These are phyloP conservation scores for Eruca vesicaria DNA, from an alignment of 441 rosid species.

Conservation along the genomic window DNA sequence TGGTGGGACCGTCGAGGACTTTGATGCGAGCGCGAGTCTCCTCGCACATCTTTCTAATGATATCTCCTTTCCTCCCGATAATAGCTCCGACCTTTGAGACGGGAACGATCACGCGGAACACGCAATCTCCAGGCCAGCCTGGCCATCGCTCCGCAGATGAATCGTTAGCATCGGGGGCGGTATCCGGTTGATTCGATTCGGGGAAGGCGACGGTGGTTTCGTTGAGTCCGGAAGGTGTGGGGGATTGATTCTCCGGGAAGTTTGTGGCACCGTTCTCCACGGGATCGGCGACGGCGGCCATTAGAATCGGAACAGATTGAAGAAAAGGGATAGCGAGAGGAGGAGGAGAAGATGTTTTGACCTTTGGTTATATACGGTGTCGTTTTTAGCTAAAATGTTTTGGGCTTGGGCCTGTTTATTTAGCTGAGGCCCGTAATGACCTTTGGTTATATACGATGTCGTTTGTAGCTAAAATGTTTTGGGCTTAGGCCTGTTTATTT, in stretches of 20 bases:
- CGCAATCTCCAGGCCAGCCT: slow-evolving; percentile 95
- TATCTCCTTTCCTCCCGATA: slow-evolving; percentile 88
- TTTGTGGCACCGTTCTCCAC: slow-evolving; percentile 14
- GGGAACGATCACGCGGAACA: slow-evolving; percentile 79
- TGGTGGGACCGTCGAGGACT: slow-evolving; percentile 68
- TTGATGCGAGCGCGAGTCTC: slow-evolving; percentile 88
- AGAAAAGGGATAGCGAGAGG: neutral
- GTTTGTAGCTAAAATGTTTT: neutral
- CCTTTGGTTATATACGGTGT: slow-evolving; percentile 19
- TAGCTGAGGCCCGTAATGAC: slow-evolving; percentile 2
- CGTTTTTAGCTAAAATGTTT: neutral
- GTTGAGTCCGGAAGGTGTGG: neutral
- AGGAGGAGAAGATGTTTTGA: neutral
- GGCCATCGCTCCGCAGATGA: slow-evolving; percentile 59
- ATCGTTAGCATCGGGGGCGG: neutral
- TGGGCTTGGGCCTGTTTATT: neutral
- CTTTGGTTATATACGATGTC: slow-evolving; percentile 15
- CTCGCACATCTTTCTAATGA: slow-evolving; percentile 88
- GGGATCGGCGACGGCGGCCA: slow-evolving; percentile 36
- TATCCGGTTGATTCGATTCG: slow-evolving; percentile 28
- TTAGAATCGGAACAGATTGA: slow-evolving; percentile 17
- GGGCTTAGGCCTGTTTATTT: neutral
- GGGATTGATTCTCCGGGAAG: slow-evolving; percentile 10
- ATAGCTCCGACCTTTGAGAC: slow-evolving; percentile 83
- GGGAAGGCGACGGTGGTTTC: neutral